Percentiles rank a stretch among this genome's conserved stretches.
phyloP scores from a whole-genome alignment of 2,329 filamentous ascomycete genomes.

The Exophiala sp. region DNA sequence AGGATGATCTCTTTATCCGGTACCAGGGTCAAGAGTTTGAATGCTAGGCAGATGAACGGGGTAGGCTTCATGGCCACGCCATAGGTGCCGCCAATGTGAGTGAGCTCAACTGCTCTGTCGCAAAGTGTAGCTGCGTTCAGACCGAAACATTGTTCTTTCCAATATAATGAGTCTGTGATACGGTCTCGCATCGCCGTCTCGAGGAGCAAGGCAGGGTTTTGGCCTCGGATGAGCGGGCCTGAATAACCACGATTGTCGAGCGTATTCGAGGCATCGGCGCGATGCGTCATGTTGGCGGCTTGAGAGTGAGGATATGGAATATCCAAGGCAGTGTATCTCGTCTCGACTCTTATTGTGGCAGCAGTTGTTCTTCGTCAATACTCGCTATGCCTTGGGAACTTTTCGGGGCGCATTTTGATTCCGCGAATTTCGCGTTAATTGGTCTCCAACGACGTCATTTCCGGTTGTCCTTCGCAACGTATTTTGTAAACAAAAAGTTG shows the following conservation, averaged over 20 bases:
- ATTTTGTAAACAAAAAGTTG: slow-evolving; percentile 4
- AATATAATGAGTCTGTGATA: slow-evolving; percentile 93
- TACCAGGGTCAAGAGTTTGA: slow-evolving; percentile 87
- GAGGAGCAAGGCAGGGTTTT: slow-evolving; percentile 93
- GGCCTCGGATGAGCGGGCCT: slow-evolving; percentile 74
- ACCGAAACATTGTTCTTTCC: slow-evolving; percentile 98
- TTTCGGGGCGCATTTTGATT: neutral
- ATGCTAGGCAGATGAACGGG: slow-evolving; percentile 85
- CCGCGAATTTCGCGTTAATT: neutral
- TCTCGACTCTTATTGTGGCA: neutral
- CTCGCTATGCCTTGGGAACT: too few species aligned
- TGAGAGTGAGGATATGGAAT: too few species aligned
- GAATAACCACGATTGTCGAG: slow-evolving; percentile 87
- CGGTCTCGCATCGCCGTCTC: slow-evolving; percentile 94
- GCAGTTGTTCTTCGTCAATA: too few species aligned
- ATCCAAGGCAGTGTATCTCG: neutral
- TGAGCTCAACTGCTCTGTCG: slow-evolving; percentile 81
- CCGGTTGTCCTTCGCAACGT: slow-evolving; percentile 10
- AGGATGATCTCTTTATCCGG: slow-evolving; percentile 74
- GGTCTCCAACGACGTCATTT: neutral
- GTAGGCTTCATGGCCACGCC: slow-evolving; percentile 81
- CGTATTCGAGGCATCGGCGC: slow-evolving; percentile 71
- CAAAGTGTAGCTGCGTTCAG: slow-evolving; percentile 78
- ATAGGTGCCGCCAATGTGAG: slow-evolving; percentile 82
- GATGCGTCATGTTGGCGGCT: slow-evolving; percentile 53